Base-by-base conservation (phyloP, 345 rosid genomes). In the Toxicodendron radicans region DNA sequence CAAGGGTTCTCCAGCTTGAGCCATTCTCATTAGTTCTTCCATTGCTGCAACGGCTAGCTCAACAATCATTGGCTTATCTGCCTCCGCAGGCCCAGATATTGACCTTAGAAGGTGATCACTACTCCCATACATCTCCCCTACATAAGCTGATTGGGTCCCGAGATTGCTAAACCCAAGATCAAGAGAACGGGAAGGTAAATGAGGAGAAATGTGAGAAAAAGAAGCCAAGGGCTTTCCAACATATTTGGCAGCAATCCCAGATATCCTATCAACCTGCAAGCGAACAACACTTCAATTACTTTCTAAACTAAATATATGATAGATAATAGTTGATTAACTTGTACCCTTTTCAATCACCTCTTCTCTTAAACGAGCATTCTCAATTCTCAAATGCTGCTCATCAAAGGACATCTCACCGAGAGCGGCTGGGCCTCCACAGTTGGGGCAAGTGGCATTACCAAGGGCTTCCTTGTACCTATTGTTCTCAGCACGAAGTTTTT, bases 381-480 rank as follows among this genome's bases (percentile, higher is more conserved):
- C 99, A 1, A 95, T 91, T 80, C 99, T 90, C 82, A 91, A 54
- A 72, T 95, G 97, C 43, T 95, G 99, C 76, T 95, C 99, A n/a
- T 95, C 99, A 63, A 92, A 95, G 5, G 99, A 92, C 97, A 95
- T 90, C 73, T 95, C 99, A 7, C 99, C 99, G 3, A 89, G 83
- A 54, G 95, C 87, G 0, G 95, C 93, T 0, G 92, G 94, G 18
- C 97, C 92, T 0, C 99, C 99, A 63, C 99, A 95, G 78, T 80
- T 95, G 33, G 92, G 94, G 79, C 99, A 95, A n/a, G 97, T 79
- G 23, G 94, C 86, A 51, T 81, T 92, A 64, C 72, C 78, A 33
- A 92, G 82, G 66, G 99, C 97, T 76, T 90, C 97, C 79, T 85
- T 88, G 82, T 91, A 92, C 82, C 92, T 85, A 46, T 78, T 81